A percentile compares a stretch with the other conserved stretches of the same genome.
Conservation (phyloP, 2,329 filamentous ascomycete species). For the Coniella lustricola region DNA sequence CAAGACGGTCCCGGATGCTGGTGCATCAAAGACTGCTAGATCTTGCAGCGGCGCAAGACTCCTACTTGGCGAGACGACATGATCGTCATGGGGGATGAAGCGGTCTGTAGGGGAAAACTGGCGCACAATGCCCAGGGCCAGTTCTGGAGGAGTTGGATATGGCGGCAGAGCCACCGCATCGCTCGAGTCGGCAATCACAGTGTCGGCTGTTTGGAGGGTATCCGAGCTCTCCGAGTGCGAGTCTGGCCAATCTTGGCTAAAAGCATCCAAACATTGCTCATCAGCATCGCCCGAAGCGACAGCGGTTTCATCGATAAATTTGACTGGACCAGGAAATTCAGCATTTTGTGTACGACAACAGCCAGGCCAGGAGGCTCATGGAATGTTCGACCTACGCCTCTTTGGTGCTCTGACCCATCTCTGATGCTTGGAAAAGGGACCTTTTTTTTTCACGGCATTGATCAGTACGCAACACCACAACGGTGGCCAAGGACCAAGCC, state of each 20-base stretch:
- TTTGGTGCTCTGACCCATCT: slow-evolving; percentile 28
- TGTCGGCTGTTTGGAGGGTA: slow-evolving; percentile 7
- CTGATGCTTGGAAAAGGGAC: slow-evolving; percentile 24
- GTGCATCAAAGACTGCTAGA: slow-evolving; percentile 4
- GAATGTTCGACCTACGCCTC: slow-evolving; percentile 19
- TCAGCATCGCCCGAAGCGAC: slow-evolving; percentile 12
- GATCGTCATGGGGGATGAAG: slow-evolving; percentile 23
- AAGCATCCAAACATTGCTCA: slow-evolving; percentile 1
- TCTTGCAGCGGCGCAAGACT: slow-evolving; percentile 7
- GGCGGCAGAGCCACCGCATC: slow-evolving; percentile 1
- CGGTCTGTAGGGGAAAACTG: slow-evolving; percentile 23
- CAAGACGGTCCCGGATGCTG: slow-evolving; percentile 4
- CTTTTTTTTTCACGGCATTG: slow-evolving; percentile 18
- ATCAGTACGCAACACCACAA: neutral
- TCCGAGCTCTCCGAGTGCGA: slow-evolving; percentile 10
- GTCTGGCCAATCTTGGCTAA: slow-evolving; percentile 15
- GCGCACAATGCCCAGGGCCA: neutral
- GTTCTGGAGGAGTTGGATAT: slow-evolving; percentile 5
- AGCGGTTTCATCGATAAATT: slow-evolving; percentile 22
- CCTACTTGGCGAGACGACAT: slow-evolving; percentile 3
- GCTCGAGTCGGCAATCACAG: slow-evolving; percentile 4
- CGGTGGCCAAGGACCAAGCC: neutral
- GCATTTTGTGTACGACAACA: no score
- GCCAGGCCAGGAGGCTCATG: neutral
- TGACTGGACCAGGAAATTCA: slow-evolving; percentile 18